phyloP scores from a whole-genome alignment of 345 rosid species.

The Pugionium dolabratum region DNA sequence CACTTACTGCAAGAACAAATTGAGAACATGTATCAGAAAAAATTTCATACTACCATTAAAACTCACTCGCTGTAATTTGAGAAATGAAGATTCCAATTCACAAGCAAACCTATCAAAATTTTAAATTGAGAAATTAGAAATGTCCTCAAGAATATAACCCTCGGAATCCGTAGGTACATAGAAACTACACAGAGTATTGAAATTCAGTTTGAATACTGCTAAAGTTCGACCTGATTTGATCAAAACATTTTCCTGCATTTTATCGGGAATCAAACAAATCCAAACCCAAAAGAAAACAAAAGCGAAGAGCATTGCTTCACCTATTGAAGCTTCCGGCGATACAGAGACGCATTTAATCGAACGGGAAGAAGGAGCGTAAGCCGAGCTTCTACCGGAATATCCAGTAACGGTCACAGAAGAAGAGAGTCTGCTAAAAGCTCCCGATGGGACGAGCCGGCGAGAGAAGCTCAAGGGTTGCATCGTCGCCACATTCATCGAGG shows the following conservation, averaged over 20 bases:
- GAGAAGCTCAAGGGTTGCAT: slow-evolving; percentile 42
- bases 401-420: slow-evolving; percentile 32
- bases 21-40: neutral
- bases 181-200: neutral
- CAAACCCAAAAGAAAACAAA: neutral
- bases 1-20: slow-evolving; percentile 43
- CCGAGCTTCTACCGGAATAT: slow-evolving; percentile 29
- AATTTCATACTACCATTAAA: neutral
- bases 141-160: neutral
- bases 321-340: slow-evolving; percentile 35
- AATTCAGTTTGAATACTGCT: neutral
- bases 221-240: neutral
- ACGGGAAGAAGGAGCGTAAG: slow-evolving; percentile 33
- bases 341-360: slow-evolving; percentile 47
- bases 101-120: slow-evolving; percentile 15
- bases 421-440: slow-evolving; percentile 21
- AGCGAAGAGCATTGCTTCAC: slow-evolving; percentile 38
- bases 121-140: neutral
- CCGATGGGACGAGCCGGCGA: slow-evolving; percentile 29
- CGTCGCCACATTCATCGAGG: slow-evolving; percentile 33
- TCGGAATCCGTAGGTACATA: neutral
- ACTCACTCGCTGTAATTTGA: neutral
- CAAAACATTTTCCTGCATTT: slow-evolving; percentile 33
- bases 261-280: slow-evolving; percentile 32
- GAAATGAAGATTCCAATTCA: slow-evolving; percentile 7